phyloP scores from a whole-genome alignment of 163 green algal genomes.

The Botryococcus braunii region DNA sequence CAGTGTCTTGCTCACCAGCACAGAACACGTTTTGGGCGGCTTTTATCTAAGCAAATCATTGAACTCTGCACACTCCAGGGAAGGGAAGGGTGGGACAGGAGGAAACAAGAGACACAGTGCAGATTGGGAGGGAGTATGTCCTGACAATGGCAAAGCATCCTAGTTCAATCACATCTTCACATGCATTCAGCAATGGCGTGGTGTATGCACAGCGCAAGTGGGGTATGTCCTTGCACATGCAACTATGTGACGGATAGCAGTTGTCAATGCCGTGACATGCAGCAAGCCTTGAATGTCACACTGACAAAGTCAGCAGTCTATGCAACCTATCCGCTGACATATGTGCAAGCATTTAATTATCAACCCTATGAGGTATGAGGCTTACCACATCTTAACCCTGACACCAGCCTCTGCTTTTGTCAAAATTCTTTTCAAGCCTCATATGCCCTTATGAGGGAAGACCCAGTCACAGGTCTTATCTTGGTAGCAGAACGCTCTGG shows the following conservation, averaged over 20 bases:
- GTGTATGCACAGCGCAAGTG: constrained; percentile 29
- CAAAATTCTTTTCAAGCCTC: no score
- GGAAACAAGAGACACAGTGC: no score
- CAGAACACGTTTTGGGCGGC: neutral
- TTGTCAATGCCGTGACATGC: constrained; percentile 71
- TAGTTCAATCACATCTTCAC: no score
- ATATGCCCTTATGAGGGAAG: no score
- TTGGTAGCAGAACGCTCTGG: no score
- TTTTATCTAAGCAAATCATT: neutral
- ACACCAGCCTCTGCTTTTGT: neutral
- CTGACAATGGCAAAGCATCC: no score
- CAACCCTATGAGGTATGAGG: constrained; percentile 53
- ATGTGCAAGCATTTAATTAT: constrained; percentile 69
- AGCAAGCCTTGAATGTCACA: constrained; percentile 41
- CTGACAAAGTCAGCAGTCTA: constrained; percentile 70
- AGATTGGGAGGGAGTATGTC: no score
- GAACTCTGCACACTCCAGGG: neutral
- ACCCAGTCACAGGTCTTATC: no score
- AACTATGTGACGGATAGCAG: constrained; percentile 46
- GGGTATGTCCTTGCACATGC: constrained; percentile 68
- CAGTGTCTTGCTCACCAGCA: no score
- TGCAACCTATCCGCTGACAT: constrained; percentile 74
- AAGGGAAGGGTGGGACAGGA: no score
- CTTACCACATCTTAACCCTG: neutral
- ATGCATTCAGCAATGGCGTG: neutral